phyloP scores from a whole-genome alignment of 805 yeast genomes.

The Aciculoconidium aculeatum region DNA sequence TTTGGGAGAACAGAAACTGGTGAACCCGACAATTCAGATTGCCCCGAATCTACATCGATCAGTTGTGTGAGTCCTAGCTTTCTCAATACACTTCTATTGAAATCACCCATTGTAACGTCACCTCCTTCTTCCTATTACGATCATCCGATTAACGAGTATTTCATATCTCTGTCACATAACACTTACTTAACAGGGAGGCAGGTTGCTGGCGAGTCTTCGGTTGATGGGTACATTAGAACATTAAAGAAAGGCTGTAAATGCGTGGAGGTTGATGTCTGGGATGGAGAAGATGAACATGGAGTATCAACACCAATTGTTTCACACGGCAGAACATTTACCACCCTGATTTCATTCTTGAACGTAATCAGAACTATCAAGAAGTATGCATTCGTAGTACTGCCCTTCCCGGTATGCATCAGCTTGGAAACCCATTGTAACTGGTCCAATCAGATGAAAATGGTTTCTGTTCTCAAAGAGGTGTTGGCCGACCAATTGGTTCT shows the following conservation, averaged over 20 bases:
- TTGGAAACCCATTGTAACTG: slow-evolving; percentile 76
- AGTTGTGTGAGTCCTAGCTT: too few relatives aligned
- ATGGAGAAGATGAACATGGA: slow-evolving; percentile 42
- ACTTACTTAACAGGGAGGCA: slow-evolving; percentile 88
- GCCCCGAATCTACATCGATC: too few relatives aligned
- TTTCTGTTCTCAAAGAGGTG: slow-evolving; percentile 43
- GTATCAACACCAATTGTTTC: slow-evolving; percentile 66
- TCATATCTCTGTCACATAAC: slow-evolving; percentile 89
- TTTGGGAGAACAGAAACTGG: too few relatives aligned
- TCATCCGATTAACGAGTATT: slow-evolving; percentile 77
- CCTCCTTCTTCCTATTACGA: slow-evolving; percentile 23
- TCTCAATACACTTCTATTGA: too few relatives aligned
- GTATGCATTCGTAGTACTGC: slow-evolving; percentile 84
- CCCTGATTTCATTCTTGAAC: slow-evolving; percentile 59
- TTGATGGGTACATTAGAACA: slow-evolving; percentile 83
- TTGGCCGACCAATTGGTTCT: slow-evolving; percentile 54
- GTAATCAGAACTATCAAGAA: slow-evolving; percentile 72
- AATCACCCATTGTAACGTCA: too few relatives aligned
- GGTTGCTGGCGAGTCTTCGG: slow-evolving; percentile 78
- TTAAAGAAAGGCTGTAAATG: slow-evolving; percentile 91
- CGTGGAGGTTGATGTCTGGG: slow-evolving; percentile 96
- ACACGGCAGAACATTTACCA: slow-evolving; percentile 83
- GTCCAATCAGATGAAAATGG: slow-evolving; percentile 60
- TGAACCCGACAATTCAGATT: too few relatives aligned
- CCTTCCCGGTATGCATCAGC: slow-evolving; percentile 80